Evolutionary conservation across 148 eudicot species (phyloP).

Genomic region (Heliamphora exappendiculata): DNA sequence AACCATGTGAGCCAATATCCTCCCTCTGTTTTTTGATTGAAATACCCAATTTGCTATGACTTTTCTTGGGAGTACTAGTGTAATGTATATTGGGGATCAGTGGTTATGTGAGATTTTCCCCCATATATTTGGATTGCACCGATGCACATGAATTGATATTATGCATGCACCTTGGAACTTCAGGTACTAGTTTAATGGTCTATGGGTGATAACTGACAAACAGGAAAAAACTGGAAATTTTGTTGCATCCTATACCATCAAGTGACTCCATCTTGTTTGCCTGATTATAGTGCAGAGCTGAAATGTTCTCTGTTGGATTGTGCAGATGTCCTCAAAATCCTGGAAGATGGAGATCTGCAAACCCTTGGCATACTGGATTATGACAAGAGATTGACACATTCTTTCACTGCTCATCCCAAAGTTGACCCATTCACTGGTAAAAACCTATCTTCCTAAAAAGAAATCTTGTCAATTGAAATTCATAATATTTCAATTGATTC

Average conservation of each 20-base stretch:
- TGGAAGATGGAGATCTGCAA: conserved; percentile 98
- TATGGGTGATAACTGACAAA: neutral
- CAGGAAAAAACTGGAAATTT: neutral
- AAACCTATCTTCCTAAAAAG: neutral
- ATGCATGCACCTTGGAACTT: neutral
- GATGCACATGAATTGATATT: neutral
- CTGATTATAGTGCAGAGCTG: neutral
- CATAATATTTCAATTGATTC: neutral
- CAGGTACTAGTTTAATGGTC: neutral
- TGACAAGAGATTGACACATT: conserved; percentile 83
- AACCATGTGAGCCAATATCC: conserved; percentile 65
- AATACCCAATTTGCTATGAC: neutral
- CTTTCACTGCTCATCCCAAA: conserved; percentile 97
- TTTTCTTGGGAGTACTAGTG: neutral
- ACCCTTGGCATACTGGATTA: conserved; percentile 93
- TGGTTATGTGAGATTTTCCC: neutral
- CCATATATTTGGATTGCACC: neutral
- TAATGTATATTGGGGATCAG: neutral
- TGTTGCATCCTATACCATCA: neutral
- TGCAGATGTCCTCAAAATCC: conserved; percentile 72
- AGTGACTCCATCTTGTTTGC: neutral
- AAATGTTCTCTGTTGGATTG: neutral
- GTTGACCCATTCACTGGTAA: conserved; percentile 91
- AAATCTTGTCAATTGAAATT: neutral
- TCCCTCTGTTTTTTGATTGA: conserved; percentile 2